Evolutionary conservation across 2,329 filamentous ascomycete genomes (phyloP).

Genomic region (Tolypocladium amazonense): DNA sequence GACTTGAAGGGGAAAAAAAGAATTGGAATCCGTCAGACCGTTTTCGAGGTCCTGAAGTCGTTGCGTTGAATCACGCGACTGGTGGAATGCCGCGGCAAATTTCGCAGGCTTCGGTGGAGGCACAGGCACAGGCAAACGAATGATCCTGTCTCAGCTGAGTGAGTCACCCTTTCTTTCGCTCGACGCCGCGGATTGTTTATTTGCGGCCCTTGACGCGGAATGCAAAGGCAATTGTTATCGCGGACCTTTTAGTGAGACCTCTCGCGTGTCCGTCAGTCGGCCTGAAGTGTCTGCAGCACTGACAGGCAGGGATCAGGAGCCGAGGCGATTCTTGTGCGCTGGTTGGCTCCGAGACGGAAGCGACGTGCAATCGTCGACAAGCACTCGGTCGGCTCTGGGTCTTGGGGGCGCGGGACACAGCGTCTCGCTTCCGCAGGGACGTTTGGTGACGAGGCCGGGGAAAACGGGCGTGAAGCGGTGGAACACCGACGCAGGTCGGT

Average conservation of each 20-base stretch:
- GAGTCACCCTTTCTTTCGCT: neutral
- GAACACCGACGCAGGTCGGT: neutral
- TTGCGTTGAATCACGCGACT: neutral
- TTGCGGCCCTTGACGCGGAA: neutral
- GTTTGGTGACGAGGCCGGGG: neutral
- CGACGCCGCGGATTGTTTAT: neutral
- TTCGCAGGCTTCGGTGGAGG: neutral
- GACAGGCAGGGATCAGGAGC: neutral
- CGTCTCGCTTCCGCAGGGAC: neutral
- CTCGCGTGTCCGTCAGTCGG: neutral
- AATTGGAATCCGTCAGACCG: neutral
- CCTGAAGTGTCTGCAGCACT: neutral
- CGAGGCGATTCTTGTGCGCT: neutral
- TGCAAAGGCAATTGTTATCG: neutral
- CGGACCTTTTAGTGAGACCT: neutral
- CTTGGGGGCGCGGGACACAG: neutral
- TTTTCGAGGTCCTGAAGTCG: neutral
- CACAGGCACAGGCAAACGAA: neutral
- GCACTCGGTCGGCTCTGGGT: neutral
- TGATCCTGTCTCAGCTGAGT: neutral
- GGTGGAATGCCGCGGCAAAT: neutral
- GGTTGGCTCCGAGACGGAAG: neutral
- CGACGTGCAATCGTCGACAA: neutral
- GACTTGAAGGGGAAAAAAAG: neutral
- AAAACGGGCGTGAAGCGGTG: neutral